Evolutionary conservation across 1,284 basidiomycete genomes (phyloP), one percentile per base, ranked within the genome.

Genomic region (Microbotryomycetes sp.): DNA sequence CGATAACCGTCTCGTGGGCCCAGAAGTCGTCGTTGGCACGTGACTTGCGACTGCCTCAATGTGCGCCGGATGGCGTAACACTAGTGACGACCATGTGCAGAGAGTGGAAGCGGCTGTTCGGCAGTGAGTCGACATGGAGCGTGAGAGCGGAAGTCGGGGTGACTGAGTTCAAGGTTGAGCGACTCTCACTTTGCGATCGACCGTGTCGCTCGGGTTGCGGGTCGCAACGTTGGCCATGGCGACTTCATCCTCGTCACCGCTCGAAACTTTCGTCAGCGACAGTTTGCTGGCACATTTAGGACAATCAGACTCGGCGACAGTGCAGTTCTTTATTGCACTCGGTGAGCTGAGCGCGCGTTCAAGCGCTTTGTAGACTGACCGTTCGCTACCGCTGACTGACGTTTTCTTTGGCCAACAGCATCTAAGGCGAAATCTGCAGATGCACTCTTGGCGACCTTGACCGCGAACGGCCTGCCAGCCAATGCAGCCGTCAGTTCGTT

Each of bases 351-450:
- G 16, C 52, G 16, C 36, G 16, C 29, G 7, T 12, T 26, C 14
- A 3, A 32, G 15, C 19, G 23, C 14, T 52, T 25, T n/a, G n/a
- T n/a, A n/a, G n/a, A n/a, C 30, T 30, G 6, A n/a, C n/a, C 23
- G 23, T 31, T 47, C 47, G 12, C 49, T 49, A 7, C 42, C 46
- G 2, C 36, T 12, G 6, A 19, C 3, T 5, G 36, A 29, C 45
- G 28, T 32, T 47, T 25, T 30, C 25, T 46, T 25, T 5, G 19
- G 36, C 22, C 36, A 7, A 6, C 71, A 88, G 92, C 92, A 19
- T 83, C 86, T 5, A 85, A 86, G 46, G 82, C 91, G 58, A 92
- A 92, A 75, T 84, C 87, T 6, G 81, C 89, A 12, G 85, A 89
- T 42, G 82, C 82, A 48, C 82, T 97, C 45, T 91, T 91, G 74